A percentile compares a stretch with the other conserved stretches of the same genome.
These are phyloP conservation scores for Tephrocybe sp. DNA, from an alignment of 768 basidiomycete genomes.

Conservation along the genomic window DNA sequence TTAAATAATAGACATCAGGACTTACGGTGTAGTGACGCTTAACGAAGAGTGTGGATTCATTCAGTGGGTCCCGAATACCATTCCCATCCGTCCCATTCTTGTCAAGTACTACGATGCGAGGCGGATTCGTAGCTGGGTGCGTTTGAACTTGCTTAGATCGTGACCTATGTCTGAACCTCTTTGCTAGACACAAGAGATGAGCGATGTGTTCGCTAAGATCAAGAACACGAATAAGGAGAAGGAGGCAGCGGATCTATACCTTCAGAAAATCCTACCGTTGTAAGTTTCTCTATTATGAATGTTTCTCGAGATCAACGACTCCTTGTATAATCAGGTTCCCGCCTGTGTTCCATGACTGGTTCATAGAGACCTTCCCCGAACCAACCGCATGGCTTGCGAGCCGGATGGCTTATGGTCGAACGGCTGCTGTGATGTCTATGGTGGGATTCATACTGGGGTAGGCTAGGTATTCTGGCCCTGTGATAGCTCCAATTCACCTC, in stretches of 20 bases:
- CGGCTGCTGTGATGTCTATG: conserved; percentile 98
- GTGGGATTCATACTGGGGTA: conserved; percentile 96
- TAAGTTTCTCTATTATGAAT: conserved; percentile 29
- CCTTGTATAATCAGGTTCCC: conserved; percentile 49
- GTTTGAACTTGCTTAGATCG: conserved; percentile 7
- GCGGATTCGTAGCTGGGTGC: conserved; percentile 41
- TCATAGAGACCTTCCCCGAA: conserved; percentile 94
- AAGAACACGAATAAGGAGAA: conserved; percentile 45
- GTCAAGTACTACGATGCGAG: conserved; percentile 60
- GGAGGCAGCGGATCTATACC: conserved; percentile 53
- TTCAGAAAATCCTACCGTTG: conserved; percentile 54
- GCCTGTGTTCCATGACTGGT: conserved; percentile 97
- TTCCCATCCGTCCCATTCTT: conserved; percentile 77
- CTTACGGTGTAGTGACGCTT: conserved; percentile 97
- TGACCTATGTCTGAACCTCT: background rate
- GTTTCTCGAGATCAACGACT: background rate
- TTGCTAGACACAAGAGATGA: conserved; percentile 46
- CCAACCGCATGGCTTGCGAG: conserved; percentile 92
- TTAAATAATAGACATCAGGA: conserved; percentile 77
- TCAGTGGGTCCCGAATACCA: conserved; percentile 97
- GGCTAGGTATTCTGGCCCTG: conserved; percentile 19
- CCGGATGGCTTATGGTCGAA: conserved; percentile 83
- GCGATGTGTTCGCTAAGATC: conserved; percentile 45
- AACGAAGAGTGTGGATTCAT: conserved; percentile 98
- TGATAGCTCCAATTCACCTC: background rate